A percentile compares a stretch with the other conserved stretches of the same genome.
phyloP scores from a whole-genome alignment of 148 eudicot genomes.

The Persicaria maculosa region DNA sequence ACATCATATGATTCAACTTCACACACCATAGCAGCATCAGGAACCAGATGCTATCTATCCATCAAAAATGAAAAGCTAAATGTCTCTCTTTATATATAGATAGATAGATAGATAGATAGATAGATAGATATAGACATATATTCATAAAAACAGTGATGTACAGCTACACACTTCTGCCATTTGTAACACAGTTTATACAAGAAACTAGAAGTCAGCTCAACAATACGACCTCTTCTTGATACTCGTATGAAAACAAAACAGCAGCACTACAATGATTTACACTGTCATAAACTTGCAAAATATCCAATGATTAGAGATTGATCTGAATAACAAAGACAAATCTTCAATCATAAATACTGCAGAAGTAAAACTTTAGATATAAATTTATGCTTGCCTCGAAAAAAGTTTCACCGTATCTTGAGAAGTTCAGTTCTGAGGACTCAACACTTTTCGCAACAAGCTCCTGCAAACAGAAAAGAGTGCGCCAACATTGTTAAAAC shows the following conservation, averaged over 20 bases:
- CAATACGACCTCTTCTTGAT: not conserved
- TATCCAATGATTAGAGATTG: not conserved
- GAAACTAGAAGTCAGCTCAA: not conserved
- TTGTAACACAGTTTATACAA: not conserved
- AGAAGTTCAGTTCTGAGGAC: slow-evolving; percentile 90
- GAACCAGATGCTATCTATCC: not conserved
- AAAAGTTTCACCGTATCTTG: slow-evolving; percentile 97
- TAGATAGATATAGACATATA: too few species aligned
- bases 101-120: too few species aligned
- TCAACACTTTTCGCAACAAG: slow-evolving; percentile 86
- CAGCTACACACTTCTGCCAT: not conserved
- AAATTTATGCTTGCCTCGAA: slow-evolving; percentile 59
- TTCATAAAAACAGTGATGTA: not conserved
- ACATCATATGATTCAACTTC: not conserved
- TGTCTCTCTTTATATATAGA: too few species aligned
- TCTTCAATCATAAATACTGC: not conserved
- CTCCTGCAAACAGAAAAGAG: slow-evolving; percentile 47
- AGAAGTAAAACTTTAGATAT: not conserved
- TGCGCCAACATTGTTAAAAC: not conserved
- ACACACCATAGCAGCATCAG: not conserved
- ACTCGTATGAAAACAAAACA: not conserved
- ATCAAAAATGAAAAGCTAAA: not conserved
- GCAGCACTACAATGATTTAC: not conserved
- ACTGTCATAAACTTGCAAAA: not conserved
- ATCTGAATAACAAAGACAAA: not conserved